Conservation (phyloP, 1,284 basidiomycete species). For the Cystobasidium pallidum region DNA sequence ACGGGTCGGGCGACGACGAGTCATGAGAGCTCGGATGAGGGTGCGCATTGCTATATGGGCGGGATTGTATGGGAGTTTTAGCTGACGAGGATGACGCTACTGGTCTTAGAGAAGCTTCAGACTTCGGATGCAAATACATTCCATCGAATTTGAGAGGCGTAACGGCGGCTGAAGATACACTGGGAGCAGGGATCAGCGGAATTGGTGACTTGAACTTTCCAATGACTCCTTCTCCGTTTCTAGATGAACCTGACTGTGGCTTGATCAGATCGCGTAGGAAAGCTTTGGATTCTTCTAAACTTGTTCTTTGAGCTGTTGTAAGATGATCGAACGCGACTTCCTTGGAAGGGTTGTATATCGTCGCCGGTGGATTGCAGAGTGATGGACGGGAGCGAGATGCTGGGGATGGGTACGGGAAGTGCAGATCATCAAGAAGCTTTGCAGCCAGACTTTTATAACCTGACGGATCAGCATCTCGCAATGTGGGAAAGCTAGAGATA, state of each 20-base stretch:
- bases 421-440: slow-evolving; percentile 19
- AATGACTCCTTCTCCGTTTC: neutral
- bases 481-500: neutral
- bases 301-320: slow-evolving; percentile 1
- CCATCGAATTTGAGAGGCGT: neutral
- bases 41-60: neutral
- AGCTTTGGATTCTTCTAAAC: slow-evolving; percentile 3
- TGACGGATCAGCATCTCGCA: slow-evolving; percentile 15
- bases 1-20: slow-evolving; percentile 37
- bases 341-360: neutral
- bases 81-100: slow-evolving; percentile 14
- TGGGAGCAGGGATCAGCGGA: slow-evolving; percentile 1
- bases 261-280: slow-evolving; percentile 19
- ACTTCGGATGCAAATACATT: neutral
- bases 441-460: slow-evolving; percentile 4
- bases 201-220: slow-evolving; percentile 7
- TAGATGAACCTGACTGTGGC: neutral
- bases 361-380: neutral
- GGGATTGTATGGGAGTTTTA: neutral
- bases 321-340: neutral
- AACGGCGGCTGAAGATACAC: neutral
- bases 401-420: slow-evolving; percentile 14
- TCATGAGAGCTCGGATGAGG: slow-evolving; percentile 15
- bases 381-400: slow-evolving; percentile 19
- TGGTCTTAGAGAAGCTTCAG: neutral